Conservation (phyloP, 1,139 yeast species). For the Yamadazyma conglobata region DNA sequence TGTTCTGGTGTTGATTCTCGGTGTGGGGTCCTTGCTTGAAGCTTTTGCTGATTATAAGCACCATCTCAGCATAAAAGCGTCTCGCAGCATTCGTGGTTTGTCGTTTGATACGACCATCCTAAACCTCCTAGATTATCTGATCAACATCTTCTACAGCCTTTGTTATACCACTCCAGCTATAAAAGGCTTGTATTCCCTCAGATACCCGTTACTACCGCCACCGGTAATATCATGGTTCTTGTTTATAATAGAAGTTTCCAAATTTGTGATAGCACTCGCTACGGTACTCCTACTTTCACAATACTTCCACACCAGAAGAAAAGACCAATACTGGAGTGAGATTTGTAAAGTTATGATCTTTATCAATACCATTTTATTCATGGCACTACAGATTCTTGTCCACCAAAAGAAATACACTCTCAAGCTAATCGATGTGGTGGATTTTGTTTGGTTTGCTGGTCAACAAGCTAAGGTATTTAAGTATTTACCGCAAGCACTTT, state of each 20-base stretch:
- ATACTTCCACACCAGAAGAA: slow-evolving; percentile 19
- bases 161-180: slow-evolving; percentile 1
- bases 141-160: slow-evolving; percentile 8
- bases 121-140: slow-evolving; percentile 12
- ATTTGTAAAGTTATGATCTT: slow-evolving; percentile 11
- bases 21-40: no score
- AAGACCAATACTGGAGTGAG: slow-evolving; percentile 24
- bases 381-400: slow-evolving; percentile 4
- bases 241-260: slow-evolving; percentile 15
- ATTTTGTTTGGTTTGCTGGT: slow-evolving; percentile 26
- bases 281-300: slow-evolving; percentile 16
- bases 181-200: slow-evolving; percentile 7
- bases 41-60: no score
- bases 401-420: slow-evolving; percentile 3
- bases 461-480: slow-evolving; percentile 15
- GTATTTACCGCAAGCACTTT: slow-evolving; percentile 26
- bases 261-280: slow-evolving; percentile 12
- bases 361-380: slow-evolving; percentile 9
- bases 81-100: no score
- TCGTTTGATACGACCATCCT: slow-evolving; percentile 26
- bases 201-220: slow-evolving; percentile 20
- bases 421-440: slow-evolving; percentile 24
- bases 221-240: slow-evolving; percentile 8
- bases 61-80: no score
- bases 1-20: no score